Evolutionary conservation across 495 filamentous ascomycete genomes (phyloP), one percentile per base, ranked within the genome.

Genomic region (Neurospora discreta): DNA sequence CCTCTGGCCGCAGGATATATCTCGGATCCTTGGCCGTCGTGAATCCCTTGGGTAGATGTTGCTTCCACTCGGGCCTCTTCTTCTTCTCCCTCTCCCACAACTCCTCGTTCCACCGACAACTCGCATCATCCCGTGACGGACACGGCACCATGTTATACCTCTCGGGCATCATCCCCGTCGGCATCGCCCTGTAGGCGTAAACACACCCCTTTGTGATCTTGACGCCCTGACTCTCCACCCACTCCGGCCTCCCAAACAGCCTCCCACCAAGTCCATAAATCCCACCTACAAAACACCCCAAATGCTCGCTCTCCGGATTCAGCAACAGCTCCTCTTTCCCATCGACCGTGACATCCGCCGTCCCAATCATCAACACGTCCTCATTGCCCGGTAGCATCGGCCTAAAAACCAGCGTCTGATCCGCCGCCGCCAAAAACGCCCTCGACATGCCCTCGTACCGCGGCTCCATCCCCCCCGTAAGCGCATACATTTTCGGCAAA

Each of bases 161-260:
- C 79, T 98, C 94, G 0, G 94, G 94, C 91, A 94, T 94, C 75
- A 98, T 92, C 1, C 93, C 94, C 0, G 91, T 92, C 15, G 87
- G 83, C 26, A 91, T 92, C 23, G 88, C 82, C 73, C 89, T 86
- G 76, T 97, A 97, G 0, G 91, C 89, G 88, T 92, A 97, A 23
- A 95, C 89, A 77, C 94, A 98, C 30, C 93, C 94, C 69, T 93
- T 89, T 0, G 93, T 92, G 33, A 98, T 83, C 77, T 91, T 91
- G 67, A 84, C 80, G 9, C 91, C 95, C 5, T 58, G 46, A 36
- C 92, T 83, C n/a, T 77, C 74, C 67, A 95, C 80, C 76, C 97
- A 93, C 11, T 86, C 84, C 9, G 86, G 84, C 33, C 89, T 85
- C 23, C 85, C 81, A 73, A 97, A 94, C 11, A 92, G 80, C 74